Conservation (phyloP, 2,329 filamentous ascomycete species). For the Dendrostoma leiphaemia region DNA sequence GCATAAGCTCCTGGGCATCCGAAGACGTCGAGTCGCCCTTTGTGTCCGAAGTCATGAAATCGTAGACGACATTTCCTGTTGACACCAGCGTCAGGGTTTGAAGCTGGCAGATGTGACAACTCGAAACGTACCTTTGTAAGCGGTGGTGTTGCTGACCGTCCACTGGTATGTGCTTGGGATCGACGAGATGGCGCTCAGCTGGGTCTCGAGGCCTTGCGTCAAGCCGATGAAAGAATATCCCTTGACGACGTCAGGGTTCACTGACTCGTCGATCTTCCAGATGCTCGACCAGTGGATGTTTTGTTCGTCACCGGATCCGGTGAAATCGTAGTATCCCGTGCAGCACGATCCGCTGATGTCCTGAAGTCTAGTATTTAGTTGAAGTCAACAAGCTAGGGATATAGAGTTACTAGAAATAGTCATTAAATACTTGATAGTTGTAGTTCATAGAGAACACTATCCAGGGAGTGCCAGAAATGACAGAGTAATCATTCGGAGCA, state of each 20-base stretch:
- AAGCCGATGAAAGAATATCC: conserved; percentile 44
- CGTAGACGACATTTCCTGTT: conserved; percentile 38
- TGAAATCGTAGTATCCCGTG: conserved; percentile 34
- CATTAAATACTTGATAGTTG: conserved; percentile 28
- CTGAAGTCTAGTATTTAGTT: background rate
- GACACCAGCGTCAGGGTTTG: background rate
- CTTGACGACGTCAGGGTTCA: conserved; percentile 36
- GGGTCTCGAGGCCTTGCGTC: conserved; percentile 39
- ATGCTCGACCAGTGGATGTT: conserved; percentile 36
- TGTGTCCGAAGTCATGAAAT: conserved; percentile 42
- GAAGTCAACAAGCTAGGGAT: background rate
- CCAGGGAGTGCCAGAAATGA: conserved; percentile 39
- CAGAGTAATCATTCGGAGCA: conserved; percentile 25
- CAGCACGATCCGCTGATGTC: conserved; percentile 37
- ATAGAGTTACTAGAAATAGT: background rate
- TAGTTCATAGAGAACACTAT: conserved; percentile 46
- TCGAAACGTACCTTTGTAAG: conserved; percentile 31
- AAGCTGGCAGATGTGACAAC: no score
- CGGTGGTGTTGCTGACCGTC: conserved; percentile 37
- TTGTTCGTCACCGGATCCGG: conserved; percentile 30
- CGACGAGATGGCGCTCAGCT: conserved; percentile 33
- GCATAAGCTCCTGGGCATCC: conserved; percentile 40
- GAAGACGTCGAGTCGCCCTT: conserved; percentile 40
- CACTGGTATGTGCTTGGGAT: conserved; percentile 40
- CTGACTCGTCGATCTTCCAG: conserved; percentile 35